Evolutionary conservation across 495 filamentous ascomycete genomes (phyloP).

Genomic region (Daldinia grandis): DNA sequence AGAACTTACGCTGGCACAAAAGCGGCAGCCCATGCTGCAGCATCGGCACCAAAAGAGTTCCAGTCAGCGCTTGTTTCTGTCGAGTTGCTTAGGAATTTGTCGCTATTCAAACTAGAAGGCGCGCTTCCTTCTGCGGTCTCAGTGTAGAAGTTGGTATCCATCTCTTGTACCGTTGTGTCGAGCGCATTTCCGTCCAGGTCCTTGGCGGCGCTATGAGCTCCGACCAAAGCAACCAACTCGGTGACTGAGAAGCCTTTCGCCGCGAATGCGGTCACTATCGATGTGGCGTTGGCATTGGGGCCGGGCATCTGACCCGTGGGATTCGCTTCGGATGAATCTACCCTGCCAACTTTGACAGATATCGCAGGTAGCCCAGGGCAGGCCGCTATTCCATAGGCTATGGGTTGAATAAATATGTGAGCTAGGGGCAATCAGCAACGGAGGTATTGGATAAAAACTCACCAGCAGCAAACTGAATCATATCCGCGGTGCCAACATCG

Average conservation of each 20-base stretch:
- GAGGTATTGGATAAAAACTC: slow-evolving; percentile 5
- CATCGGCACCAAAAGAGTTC: slow-evolving; percentile 23
- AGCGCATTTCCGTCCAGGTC: slow-evolving; percentile 26
- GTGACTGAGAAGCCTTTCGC: slow-evolving; percentile 39
- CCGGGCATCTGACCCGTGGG: slow-evolving; percentile 25
- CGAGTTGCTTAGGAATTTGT: slow-evolving; percentile 32
- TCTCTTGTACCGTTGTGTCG: slow-evolving; percentile 21
- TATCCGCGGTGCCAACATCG: slow-evolving; percentile 33
- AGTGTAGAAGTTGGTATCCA: slow-evolving; percentile 34
- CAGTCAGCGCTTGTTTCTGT: slow-evolving; percentile 31
- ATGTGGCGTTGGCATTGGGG: slow-evolving; percentile 20
- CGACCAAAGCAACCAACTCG: slow-evolving; percentile 41
- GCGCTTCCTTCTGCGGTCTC: slow-evolving; percentile 33
- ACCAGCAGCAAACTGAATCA: slow-evolving; percentile 42
- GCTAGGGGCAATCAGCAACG: background rate
- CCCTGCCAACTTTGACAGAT: slow-evolving; percentile 35
- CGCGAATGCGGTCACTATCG: slow-evolving; percentile 30
- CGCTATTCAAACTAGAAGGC: slow-evolving; percentile 34
- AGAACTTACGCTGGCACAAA: slow-evolving; percentile 40
- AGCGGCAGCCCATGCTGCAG: slow-evolving; percentile 32
- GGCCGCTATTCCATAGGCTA: slow-evolving; percentile 30
- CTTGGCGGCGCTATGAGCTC: slow-evolving; percentile 36
- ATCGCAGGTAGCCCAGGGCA: slow-evolving; percentile 35
- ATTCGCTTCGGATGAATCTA: slow-evolving; percentile 30
- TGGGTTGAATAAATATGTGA: slow-evolving; percentile 12